Evolutionary conservation across 495 filamentous ascomycete species (phyloP).

Genomic region (Penicillium samsonianum): DNA sequence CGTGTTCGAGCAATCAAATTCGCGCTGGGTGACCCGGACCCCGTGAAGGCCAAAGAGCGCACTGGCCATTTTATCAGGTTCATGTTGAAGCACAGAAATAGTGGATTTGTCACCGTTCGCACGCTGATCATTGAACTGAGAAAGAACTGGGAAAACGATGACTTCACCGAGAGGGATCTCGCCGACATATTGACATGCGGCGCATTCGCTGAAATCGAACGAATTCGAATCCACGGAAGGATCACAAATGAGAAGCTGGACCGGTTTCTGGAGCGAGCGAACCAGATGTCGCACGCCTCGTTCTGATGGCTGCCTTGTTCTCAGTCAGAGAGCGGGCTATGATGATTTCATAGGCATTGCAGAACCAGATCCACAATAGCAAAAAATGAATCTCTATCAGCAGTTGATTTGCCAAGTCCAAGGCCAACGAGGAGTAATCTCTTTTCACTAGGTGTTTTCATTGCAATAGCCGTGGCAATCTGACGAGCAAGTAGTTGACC

Average conservation of each 20-base stretch:
- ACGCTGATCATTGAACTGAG: neutral
- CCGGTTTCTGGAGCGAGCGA: neutral
- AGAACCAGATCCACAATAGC: constrained; percentile 79
- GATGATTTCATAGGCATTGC: constrained; percentile 54
- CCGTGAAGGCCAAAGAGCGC: neutral
- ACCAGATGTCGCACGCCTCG: neutral
- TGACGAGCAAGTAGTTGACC: constrained; percentile 88
- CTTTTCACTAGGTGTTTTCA: constrained; percentile 71
- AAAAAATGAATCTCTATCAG: constrained; percentile 73
- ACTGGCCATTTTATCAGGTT: neutral
- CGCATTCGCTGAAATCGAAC: neutral
- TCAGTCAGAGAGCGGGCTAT: neutral
- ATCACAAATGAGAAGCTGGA: neutral
- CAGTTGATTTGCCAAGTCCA: constrained; percentile 65
- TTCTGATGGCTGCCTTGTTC: neutral
- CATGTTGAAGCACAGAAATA: neutral
- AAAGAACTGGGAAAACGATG: neutral
- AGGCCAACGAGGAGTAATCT: constrained; percentile 80
- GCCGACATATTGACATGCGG: neutral
- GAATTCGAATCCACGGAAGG: neutral
- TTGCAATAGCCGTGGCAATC: constrained; percentile 75
- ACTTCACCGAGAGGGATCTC: neutral
- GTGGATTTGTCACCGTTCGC: neutral
- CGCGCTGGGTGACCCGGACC: neutral
- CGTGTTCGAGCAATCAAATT: neutral